Conservation (phyloP, 176 grass and related monocot genomes). For the Oryza punctata region DNA sequence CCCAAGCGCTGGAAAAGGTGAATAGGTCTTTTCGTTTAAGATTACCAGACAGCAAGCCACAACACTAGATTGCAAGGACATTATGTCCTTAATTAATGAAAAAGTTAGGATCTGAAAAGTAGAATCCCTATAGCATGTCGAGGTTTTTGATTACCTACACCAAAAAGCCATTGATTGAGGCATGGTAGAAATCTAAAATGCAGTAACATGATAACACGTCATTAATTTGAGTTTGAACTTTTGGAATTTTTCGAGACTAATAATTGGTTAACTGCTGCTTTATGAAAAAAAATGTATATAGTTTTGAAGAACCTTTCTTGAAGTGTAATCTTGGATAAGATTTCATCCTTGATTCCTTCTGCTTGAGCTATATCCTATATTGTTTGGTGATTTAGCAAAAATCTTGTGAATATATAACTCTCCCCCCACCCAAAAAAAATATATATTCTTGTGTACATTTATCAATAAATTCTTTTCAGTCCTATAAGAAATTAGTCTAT, state of each 20-base stretch:
- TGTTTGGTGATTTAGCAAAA: not conserved
- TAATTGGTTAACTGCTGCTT: not conserved
- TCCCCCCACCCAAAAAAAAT: too few relatives aligned
- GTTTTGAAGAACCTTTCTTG: too few relatives aligned
- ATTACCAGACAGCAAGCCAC: not conserved
- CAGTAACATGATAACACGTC: not conserved
- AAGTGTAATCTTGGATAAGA: too few relatives aligned
- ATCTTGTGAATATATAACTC: not conserved
- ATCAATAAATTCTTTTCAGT: too few relatives aligned
- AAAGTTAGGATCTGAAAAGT: not conserved
- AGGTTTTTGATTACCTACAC: not conserved
- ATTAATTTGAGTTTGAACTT: not conserved
- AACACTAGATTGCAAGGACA: not conserved
- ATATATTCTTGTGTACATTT: too few relatives aligned
- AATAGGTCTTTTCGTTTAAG: not conserved
- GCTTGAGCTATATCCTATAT: not conserved
- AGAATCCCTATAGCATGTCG: not conserved
- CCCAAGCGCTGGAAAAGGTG: not conserved
- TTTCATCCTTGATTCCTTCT: too few relatives aligned
- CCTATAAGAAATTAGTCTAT: too few relatives aligned
- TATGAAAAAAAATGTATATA: too few relatives aligned
- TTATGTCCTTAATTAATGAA: not conserved
- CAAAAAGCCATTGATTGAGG: not conserved
- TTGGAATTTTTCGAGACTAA: not conserved
- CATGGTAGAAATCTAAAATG: not conserved